Evolutionary conservation across 2,329 filamentous ascomycete genomes (phyloP).

Genomic region (Neofusicoccum umdonicola): DNA sequence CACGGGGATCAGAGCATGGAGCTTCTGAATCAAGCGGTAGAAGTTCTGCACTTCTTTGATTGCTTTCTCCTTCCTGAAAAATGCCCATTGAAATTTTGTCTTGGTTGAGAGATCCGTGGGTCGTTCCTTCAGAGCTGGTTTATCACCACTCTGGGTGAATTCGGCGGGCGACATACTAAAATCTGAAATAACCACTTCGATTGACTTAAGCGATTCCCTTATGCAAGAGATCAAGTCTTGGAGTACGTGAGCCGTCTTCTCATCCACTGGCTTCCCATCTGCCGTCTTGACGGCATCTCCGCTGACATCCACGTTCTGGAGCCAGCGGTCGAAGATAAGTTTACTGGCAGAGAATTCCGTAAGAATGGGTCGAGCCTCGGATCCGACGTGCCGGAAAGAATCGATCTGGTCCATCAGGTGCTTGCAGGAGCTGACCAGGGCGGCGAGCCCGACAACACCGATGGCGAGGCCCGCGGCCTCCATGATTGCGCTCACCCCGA

Average conservation of each 20-base stretch:
- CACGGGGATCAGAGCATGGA: neutral
- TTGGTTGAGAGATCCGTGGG: neutral
- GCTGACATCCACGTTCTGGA: neutral
- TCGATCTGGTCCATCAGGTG: neutral
- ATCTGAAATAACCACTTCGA: neutral
- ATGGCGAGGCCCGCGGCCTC: neutral
- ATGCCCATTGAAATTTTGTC: neutral
- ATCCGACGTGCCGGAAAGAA: neutral
- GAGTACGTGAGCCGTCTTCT: neutral
- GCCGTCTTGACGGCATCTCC: neutral
- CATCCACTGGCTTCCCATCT: neutral
- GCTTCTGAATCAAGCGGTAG: neutral
- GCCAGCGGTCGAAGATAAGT: neutral
- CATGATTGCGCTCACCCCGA: neutral
- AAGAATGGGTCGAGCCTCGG: neutral
- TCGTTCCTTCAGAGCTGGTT: neutral
- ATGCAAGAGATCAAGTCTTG: neutral
- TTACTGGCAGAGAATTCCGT: neutral
- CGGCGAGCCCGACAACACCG: neutral
- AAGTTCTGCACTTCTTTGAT: neutral
- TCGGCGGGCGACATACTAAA: neutral
- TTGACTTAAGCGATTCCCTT: neutral
- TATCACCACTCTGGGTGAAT: neutral
- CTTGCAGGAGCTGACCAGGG: neutral
- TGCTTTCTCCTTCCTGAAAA: neutral